phyloP scores from a whole-genome alignment of 306 rosid genomes.

The Citrullus mucosospermus region DNA sequence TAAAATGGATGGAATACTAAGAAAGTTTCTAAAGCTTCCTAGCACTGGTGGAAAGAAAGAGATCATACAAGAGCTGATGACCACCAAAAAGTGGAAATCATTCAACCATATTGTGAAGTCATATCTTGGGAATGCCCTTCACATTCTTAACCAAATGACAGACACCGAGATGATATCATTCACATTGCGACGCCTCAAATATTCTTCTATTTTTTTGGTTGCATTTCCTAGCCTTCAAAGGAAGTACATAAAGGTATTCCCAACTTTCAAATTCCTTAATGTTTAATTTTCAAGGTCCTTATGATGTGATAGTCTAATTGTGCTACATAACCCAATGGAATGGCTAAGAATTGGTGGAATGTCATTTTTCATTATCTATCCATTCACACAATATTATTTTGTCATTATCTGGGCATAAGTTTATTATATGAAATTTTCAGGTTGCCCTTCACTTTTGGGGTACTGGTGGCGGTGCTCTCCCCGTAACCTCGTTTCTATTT shows the following conservation, averaged over 20 bases:
- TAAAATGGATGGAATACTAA: slow-evolving; percentile 81
- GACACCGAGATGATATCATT: slow-evolving; percentile 83
- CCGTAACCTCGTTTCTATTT: slow-evolving; percentile 58
- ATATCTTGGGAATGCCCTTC: slow-evolving; percentile 87
- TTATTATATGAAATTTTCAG: slow-evolving; percentile 23
- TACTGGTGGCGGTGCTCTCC: slow-evolving; percentile 91
- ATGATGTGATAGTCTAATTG: background rate
- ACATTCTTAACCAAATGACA: slow-evolving; percentile 92
- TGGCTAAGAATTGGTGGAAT: background rate
- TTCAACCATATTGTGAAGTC: slow-evolving; percentile 71
- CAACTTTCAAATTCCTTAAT: background rate
- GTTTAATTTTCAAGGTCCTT: slow-evolving; percentile 12
- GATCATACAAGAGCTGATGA: slow-evolving; percentile 48
- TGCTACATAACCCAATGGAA: background rate
- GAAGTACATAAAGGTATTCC: slow-evolving; percentile 71
- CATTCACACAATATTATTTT: background rate
- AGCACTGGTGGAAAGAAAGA: slow-evolving; percentile 72
- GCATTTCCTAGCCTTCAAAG: slow-evolving; percentile 84
- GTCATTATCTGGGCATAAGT: background rate
- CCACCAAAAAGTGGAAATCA: slow-evolving; percentile 61
- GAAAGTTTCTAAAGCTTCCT: slow-evolving; percentile 72
- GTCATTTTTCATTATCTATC: background rate
- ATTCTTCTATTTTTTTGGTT: slow-evolving; percentile 63
- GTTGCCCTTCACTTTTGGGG: slow-evolving; percentile 94
- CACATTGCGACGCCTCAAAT: slow-evolving; percentile 67